Evolutionary conservation across 331 rosid genomes (phyloP), one percentile per base, ranked within the genome.

Genomic region (Malus hybrid): DNA sequence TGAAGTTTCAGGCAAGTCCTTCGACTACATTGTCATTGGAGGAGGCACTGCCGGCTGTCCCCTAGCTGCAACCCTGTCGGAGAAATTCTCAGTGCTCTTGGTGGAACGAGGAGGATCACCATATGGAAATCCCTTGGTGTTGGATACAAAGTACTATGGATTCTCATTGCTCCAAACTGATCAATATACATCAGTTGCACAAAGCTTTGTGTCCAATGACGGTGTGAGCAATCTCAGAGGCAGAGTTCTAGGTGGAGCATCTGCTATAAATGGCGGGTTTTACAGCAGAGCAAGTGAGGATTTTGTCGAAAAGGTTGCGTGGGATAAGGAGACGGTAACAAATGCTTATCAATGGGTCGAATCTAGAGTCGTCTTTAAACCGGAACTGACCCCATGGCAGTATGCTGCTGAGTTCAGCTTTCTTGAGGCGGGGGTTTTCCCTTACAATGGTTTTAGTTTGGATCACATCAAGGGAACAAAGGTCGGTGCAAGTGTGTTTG

Each of bases 11-110:
- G 90, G 97, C 5, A 88, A 84, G 58, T 79, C 77, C 52, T 89
- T 87, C 55, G 90, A 91, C 82, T 91, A 89, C 82, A 89, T 89
- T 19, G 53, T 89, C 73, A 88, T 91, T 64, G 97, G 92, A 28
- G 94, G 94, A 87, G 97, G 94, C 55, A 89, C 92, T 39, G 55
- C 90, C 1, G 97, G 91, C 4, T 91, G 97, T 70, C 82, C 92
- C 20, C 70, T 91, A 53, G 97, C 94, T 22, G 92, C 91, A 52
- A 91, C 97, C 3, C 65, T 87, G 55, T 87, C 94, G 5, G 83
- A 89, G 76, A 87, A 77, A 19, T 91, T 86, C 74, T 87, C 24
- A 24, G 24, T 24, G 24, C 24, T 24, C 24, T 24, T 24, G 24
- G 24, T 24, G 24, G 24, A 24, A 80, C 80, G 91, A 78, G 97